Percentiles rank a stretch among this genome's conserved stretches.
These are phyloP conservation scores for Pisolithus marmoratus DNA, from an alignment of 768 basidiomycete species.

Conservation along the genomic window DNA sequence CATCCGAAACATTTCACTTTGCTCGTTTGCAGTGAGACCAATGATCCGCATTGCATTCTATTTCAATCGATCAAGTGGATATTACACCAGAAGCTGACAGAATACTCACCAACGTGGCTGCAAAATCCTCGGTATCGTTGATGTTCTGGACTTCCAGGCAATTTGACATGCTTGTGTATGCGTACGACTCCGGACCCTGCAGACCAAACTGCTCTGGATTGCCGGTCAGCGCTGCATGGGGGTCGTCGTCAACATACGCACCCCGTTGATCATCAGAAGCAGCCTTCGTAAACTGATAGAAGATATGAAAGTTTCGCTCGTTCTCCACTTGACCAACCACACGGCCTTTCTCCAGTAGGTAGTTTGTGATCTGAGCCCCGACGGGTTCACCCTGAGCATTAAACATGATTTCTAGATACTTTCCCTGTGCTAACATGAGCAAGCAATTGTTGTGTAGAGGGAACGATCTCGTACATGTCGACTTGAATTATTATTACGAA, in stretches of 20 bases:
- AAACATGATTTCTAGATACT: conserved; percentile 99
- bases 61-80: conserved; percentile 1
- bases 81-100: neutral
- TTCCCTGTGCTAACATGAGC: conserved; percentile 55
- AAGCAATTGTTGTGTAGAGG: neutral
- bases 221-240: conserved; percentile 9
- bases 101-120: conserved; percentile 74
- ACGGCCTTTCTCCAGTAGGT: conserved; percentile 93
- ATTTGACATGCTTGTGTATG: conserved; percentile 88
- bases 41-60: conserved; percentile 93
- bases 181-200: conserved; percentile 93
- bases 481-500: conserved; percentile 98
- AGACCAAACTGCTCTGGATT: conserved; percentile 83
- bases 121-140: conserved; percentile 82
- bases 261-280: conserved; percentile 87
- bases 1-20: conserved; percentile 90
- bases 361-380: conserved; percentile 98
- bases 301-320: conserved; percentile 97
- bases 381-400: conserved; percentile 89
- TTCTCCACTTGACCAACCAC: conserved; percentile 95
- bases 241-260: conserved; percentile 26
- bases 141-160: conserved; percentile 90
- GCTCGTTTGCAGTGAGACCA: conserved; percentile 79
- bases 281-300: conserved; percentile 98
- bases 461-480: conserved; percentile 71